phyloP scores from a whole-genome alignment of 164 flowering plant genomes.

The Magnolia changhungtana region DNA sequence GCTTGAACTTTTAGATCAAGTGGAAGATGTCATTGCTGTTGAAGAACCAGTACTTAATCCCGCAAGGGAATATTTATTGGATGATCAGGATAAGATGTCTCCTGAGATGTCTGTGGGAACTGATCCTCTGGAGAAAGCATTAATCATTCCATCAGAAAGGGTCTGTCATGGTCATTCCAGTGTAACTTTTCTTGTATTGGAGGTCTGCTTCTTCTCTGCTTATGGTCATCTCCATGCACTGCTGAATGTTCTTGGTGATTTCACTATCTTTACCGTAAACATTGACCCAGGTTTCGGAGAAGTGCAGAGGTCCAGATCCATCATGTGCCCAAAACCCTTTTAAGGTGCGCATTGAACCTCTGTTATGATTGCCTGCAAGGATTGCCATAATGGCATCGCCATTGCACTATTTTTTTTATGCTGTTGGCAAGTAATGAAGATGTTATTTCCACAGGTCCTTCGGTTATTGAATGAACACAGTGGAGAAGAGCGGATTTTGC shows the following conservation, averaged over 20 bases:
- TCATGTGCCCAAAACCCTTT: conserved; percentile 30
- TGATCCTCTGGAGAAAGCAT: conserved; percentile 17
- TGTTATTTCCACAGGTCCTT: conserved; percentile 49
- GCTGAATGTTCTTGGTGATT: background rate
- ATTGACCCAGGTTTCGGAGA: conserved; percentile 70
- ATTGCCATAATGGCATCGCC: background rate
- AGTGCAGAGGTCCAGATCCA: conserved; percentile 36
- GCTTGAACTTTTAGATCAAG: conserved; percentile 94
- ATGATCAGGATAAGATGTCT: conserved; percentile 16
- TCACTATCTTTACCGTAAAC: conserved; percentile 11
- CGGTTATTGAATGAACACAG: conserved; percentile 77
- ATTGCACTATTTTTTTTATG: background rate
- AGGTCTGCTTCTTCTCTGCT: conserved; percentile 40
- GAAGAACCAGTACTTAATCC: conserved; percentile 41
- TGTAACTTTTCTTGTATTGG: conserved; percentile 70
- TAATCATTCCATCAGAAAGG: conserved; percentile 9
- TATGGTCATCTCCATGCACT: background rate
- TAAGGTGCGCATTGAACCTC: conserved; percentile 44
- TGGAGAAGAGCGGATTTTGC: conserved; percentile 68
- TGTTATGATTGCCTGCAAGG: background rate
- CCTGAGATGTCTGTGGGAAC: conserved; percentile 12
- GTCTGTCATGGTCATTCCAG: conserved; percentile 16
- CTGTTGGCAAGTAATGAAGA: conserved; percentile 3
- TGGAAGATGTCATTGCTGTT: conserved; percentile 80
- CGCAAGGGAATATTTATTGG: conserved; percentile 10